Base-by-base conservation (phyloP, 2,329 filamentous ascomycete genomes). In the Alternaria gansuensis region DNA sequence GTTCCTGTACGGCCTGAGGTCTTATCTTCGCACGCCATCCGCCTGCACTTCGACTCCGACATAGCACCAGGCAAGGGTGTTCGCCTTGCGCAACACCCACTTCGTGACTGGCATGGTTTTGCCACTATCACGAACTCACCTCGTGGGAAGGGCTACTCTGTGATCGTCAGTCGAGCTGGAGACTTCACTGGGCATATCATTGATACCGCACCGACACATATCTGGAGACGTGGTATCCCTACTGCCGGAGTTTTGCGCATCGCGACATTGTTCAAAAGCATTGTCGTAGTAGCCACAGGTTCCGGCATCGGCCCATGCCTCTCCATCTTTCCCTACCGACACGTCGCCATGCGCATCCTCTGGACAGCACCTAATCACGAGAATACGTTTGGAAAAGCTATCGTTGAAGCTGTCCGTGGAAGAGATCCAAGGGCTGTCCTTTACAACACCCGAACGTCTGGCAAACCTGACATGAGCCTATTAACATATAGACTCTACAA, bases 11-110 rank as follows among this genome's bases (percentile, higher is more conserved):
- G 84, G 23, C 82, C 89, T 9, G 89, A 93, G 73, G 81, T 85
- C 3, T 85, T 95, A 10, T 95, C 91, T 0, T 76, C 83, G 39
- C 91, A 94, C 75, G 91, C 91, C 46, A 80, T 91, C 29, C 86
- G 90, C 44, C 83, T 95, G 13, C 87, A 90, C 75, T 78, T 77
- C 62, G 67, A 76, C 31, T 73, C 70, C 0, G 72, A 64, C 0
- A 73, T 74, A 3, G 64, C 73, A 23, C 69, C 74, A 14, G 75
- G 75, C 7, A 73, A 75, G 14, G 60, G 69, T 26, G 66, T 76
- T 26, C 65, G 71, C n/a, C 67, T 76, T 50, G 65, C 75, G 33
- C 62, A 73, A 61, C 64, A 71, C 10, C 69, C 76, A 31, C 64
- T 79, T n/a, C 57, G 66, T 13, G 75, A 77, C 56, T 76, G 60